Base-by-base conservation (phyloP, 2,329 filamentous ascomycete genomes). In the Exophiala calicioides region DNA sequence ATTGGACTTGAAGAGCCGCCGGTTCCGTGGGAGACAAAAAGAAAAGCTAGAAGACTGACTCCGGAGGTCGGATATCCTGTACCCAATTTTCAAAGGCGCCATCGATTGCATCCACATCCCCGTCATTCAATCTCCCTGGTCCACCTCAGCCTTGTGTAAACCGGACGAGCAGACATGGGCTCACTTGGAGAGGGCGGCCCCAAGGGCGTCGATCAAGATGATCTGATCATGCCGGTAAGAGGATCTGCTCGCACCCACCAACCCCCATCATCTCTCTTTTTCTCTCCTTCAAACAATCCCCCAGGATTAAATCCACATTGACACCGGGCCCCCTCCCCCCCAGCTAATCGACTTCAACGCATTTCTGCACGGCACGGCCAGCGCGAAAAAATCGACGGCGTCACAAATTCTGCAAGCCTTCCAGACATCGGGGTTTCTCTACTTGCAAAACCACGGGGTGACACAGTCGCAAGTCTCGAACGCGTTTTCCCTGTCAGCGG, bases 341-440 rank as follows among this genome's bases (percentile, higher is more conserved):
- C 49, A 90, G 86, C 77, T 90, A 59, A 86, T 90, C 62, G 83
- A 94, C 74, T 90, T 94, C 65, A 81, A 80, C 9, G 75, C 75
- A 32, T 93, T 90, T 67, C 79, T 88, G 18, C 68, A 76, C 47
- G 85, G 85, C 24, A 75, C 77, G 15, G 70, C 78, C 0, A 60
- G 74, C 7, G 73, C 85, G 57, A 85, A 84, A 58, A 71, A 76
- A 39, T 69, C 77, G 32, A 82, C 86, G 1, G 90, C 89, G 16
- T 68, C 81, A 42, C 80, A 85, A 30, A 83, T 95, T 57, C 81
- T 91, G 9, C 64, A 81, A 42, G 90, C 88, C 31, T 95, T 96
- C 72, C 86, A 90, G 60, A 84, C 79, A 1, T 86, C 90, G 2
- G 90, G 90, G 47, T 95, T 96, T 73, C 80, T 96, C 62, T 95